Evolutionary conservation across 192 early-diverging fungal species (phyloP), one percentile per base, ranked within the genome.

Genomic region (Mortierella hygrophila): DNA sequence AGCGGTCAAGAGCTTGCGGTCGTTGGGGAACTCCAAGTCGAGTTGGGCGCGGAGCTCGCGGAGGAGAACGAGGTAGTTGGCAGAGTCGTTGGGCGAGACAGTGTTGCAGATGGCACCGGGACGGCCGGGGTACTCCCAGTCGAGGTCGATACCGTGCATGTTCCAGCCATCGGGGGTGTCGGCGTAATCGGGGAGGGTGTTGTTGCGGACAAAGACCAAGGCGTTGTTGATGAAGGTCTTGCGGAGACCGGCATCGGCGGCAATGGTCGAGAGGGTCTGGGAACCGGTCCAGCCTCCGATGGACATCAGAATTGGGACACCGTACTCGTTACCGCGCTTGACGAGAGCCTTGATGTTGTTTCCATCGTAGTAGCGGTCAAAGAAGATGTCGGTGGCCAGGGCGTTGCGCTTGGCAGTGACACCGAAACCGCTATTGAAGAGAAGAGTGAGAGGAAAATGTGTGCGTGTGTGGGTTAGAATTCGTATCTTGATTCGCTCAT

Each of bases 261-360:
- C 90, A 77, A 95, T 91, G 3, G 88, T 72, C 16, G 92, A 93
- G 72, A 95, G 89, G 20, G 88, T 87, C 81, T 94, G 91, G 3
- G 94, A 94, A 23, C 95, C 94, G 20, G 93, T 95, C 95, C 95
- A 96, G 26, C 95, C 95, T 72, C 95, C 95, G 35, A 95, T 89
- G 10, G 92, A 90, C 20, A 96, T 68, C 21, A 93, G 75, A 20
- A 96, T 86, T 16, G 79, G 79, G 26, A 86, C 84, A 54, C 84
- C 84, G 7, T 37, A 49, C 75, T 80, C 38, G 75, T 86, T 81
- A 71, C 84, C 84, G 26, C 84, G 84, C 13, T 52, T 65, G 57
- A 86, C 84, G 16, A 86, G 72, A 13, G 78, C 84, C 26, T 76
- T 70, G 41, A 86, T 81, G 46, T 81, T 77, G 84, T 72, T 86